These are phyloP conservation scores for Termitomyces sp. DNA, from an alignment of 768 basidiomycete genomes.

Conservation along the genomic window DNA sequence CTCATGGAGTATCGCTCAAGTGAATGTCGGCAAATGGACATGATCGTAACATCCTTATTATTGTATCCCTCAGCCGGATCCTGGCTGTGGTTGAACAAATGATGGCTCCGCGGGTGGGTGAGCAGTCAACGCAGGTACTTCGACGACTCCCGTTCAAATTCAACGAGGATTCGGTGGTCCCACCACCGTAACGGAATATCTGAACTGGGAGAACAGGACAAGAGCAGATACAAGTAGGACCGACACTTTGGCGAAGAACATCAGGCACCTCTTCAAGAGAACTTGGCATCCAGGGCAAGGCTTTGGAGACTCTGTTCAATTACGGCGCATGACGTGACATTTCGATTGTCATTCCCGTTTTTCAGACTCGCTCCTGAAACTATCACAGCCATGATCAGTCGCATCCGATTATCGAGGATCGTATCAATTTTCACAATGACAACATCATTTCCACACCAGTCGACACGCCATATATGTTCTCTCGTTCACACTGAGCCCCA, in stretches of 20 bases:
- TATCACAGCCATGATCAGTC: neutral
- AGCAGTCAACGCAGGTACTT: neutral
- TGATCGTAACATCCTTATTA: no score
- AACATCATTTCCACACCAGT: no score
- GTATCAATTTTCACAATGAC: no score
- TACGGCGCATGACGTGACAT: neutral
- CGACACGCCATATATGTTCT: neutral
- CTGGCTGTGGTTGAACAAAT: no score
- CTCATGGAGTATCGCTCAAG: conserved; percentile 6
- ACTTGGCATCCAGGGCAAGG: neutral
- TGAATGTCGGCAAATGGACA: no score
- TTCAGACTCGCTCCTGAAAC: no score
- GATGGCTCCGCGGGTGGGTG: no score
- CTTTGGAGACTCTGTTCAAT: neutral
- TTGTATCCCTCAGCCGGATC: no score
- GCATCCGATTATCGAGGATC: neutral
- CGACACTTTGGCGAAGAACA: neutral
- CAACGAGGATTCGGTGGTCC: neutral
- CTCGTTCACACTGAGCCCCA: neutral
- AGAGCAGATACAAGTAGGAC: neutral
- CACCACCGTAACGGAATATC: neutral
- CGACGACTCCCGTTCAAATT: neutral
- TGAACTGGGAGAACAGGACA: neutral
- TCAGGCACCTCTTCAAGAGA: neutral
- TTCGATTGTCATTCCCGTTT: neutral